phyloP scores from a whole-genome alignment of 148 eudicot genomes.

The Fagopyrum tataricum region DNA sequence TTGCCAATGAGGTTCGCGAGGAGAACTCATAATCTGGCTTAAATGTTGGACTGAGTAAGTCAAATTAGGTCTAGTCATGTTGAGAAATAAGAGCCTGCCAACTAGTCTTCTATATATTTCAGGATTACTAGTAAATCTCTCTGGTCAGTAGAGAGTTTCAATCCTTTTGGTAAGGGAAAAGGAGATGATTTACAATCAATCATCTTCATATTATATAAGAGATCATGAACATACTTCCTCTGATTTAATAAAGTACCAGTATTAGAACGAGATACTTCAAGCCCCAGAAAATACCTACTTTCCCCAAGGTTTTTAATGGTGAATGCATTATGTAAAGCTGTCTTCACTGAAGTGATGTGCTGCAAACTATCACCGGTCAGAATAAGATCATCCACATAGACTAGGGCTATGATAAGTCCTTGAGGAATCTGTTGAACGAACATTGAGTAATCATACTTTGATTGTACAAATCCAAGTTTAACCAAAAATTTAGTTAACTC shows the following conservation, averaged over 20 bases:
- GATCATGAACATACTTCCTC: neutral
- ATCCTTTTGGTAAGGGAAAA: neutral
- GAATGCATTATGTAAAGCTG: neutral
- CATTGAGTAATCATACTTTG: neutral
- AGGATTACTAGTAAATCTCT: too few species aligned
- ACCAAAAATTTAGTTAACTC: neutral
- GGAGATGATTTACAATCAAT: neutral
- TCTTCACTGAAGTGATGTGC: neutral
- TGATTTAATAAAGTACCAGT: too few species aligned
- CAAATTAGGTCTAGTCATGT: too few species aligned
- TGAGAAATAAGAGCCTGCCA: neutral
- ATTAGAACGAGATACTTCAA: neutral
- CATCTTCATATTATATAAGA: neutral
- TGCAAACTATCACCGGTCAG: neutral
- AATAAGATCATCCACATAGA: conserved; percentile 5
- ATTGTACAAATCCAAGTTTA: neutral
- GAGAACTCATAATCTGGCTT: too few species aligned
- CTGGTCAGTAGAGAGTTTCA: too few species aligned
- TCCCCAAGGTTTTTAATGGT: neutral
- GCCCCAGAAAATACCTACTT: neutral
- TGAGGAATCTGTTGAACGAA: neutral
- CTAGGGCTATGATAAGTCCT: too few species aligned
- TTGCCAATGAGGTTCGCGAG: too few species aligned
- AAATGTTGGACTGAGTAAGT: too few species aligned
- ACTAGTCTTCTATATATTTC: neutral